Base-by-base conservation (phyloP, 2,329 filamentous ascomycete genomes). In the Pyrenophora graminea region DNA sequence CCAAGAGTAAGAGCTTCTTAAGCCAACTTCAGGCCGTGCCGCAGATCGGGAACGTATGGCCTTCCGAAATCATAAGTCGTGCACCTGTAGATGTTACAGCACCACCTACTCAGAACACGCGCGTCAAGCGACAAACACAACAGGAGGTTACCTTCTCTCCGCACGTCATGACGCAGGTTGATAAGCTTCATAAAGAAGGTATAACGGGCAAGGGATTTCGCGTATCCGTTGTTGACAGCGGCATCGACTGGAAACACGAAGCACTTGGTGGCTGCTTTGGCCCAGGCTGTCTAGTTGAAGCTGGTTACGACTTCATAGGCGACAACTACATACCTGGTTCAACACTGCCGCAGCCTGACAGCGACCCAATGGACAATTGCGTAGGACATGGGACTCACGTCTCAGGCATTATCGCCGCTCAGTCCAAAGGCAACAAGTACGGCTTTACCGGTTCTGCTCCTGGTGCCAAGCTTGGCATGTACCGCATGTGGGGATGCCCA, bases 211-310 rank as follows among this genome's bases (percentile, higher is more conserved):
- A 76, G 34, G 78, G 79, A 1, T 61, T 78, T 25, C 73, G 71
- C 18, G 68, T 81, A 15, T 78, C 69, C 4, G 64, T 80, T 25
- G 66, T 79, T 38, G 74, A 79, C 51, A 72, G 67, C 17, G 76
- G 75, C 2, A 33, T 64, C 40, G 85, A 88, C 64, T 87, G 86
- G 63, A 78, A 73, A 1, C 85, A 88, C 61, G 82, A 84, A 1
- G 82, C 83, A 23, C 78, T 88, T 0, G 85, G 85, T 31, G 84
- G 83, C 39, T 85, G 85, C 62, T 87, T 86, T 63, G 85, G 85
- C 2, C 62, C 75, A 1, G 82, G 78, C 10, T 86, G 80, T 58
- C 74, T 86, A 34, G 81, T 88, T 15, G 75, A 77, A 3, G 81
- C 79, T 51, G 85, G 85, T 15, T 75, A 75, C 31, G 83, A 85